These are phyloP conservation scores for Tulasnella calospora DNA, from an alignment of 768 basidiomycete genomes.

Conservation along the genomic window DNA sequence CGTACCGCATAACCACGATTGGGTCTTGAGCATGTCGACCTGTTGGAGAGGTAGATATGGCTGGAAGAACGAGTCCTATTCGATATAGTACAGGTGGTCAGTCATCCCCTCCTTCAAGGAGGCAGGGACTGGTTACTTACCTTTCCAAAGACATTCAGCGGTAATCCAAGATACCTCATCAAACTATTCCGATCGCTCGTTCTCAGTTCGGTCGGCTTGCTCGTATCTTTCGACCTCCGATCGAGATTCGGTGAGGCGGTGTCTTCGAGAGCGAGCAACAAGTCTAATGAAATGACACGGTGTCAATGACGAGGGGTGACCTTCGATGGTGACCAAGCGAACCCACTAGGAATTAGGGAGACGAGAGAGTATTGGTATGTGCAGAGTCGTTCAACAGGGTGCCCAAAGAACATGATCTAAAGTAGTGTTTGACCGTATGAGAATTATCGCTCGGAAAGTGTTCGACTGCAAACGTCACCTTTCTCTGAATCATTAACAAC, in stretches of 20 bases:
- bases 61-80: constrained; percentile 89
- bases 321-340: neutral
- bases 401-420: constrained; percentile 94
- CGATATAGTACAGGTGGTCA: constrained; percentile 22
- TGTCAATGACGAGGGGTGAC: constrained; percentile 22
- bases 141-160: constrained; percentile 88
- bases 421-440: constrained; percentile 20
- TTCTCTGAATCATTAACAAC: constrained; percentile 86
- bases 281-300: constrained; percentile 44
- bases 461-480: constrained; percentile 47
- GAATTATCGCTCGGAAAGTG: neutral
- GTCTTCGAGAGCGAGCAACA: constrained; percentile 85
- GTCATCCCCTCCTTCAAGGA: neutral
- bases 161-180: constrained; percentile 88
- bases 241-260: constrained; percentile 82
- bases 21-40: constrained; percentile 75
- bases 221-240: constrained; percentile 54
- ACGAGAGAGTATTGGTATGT: constrained; percentile 98
- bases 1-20: constrained; percentile 76
- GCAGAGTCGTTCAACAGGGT: constrained; percentile 92
- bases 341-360: constrained; percentile 79
- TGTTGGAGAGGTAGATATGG: constrained; percentile 96
- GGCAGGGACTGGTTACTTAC: constrained; percentile 40
- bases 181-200: constrained; percentile 90
- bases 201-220: constrained; percentile 69